Evolutionary conservation across 2,329 filamentous ascomycete genomes (phyloP), one percentile per base, ranked within the genome.

Genomic region (Cordyceps javanica): DNA sequence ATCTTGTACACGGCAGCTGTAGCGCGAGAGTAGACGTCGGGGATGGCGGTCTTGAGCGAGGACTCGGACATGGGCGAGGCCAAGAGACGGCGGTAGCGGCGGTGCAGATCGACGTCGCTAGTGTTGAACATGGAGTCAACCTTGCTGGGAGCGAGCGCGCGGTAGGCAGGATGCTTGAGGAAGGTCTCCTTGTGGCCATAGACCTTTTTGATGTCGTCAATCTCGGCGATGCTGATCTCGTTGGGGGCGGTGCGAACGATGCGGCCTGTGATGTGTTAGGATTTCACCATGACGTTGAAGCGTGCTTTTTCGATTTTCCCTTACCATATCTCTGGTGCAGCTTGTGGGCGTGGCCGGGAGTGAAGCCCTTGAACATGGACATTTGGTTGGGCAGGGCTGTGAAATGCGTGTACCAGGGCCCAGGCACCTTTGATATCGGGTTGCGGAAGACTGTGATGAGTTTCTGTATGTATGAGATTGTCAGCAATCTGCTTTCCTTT

Each of bases 1-100:
- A 83, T 82, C 48, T 67, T 69, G 2, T 71, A 32, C 1, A 82
- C 69, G 0, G 77, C 67, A 10, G 77, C 60, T 0, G 69, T 63
- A 0, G 75, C 68, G 19, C 72, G 73, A 0, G 61, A 62, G 3
- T 70, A 62, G 10, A 82, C 68, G 25, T 70, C 52, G 0, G 65
- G 63, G 48, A 71, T 65, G 46, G 70, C 65, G 2, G 48, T 19
- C 38, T 68, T 65, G 32, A 78, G 61, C 0, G 69, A 69, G 0
- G 64, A 67, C 45, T 73, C 73, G 14, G 72, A 75, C 59, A 75
- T 67, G 19, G 73, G 66, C 1, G 67, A 64, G 3, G 76, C 73
- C 5, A 81, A 65, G 1, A 81, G 68, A 52, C 71, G 69, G 13
- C 77, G 72, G 30, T 72, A 68, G 1, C 65, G 65, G 9, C 73